Base-by-base conservation (phyloP, 345 rosid genomes). In the Gossypium raimondii region DNA sequence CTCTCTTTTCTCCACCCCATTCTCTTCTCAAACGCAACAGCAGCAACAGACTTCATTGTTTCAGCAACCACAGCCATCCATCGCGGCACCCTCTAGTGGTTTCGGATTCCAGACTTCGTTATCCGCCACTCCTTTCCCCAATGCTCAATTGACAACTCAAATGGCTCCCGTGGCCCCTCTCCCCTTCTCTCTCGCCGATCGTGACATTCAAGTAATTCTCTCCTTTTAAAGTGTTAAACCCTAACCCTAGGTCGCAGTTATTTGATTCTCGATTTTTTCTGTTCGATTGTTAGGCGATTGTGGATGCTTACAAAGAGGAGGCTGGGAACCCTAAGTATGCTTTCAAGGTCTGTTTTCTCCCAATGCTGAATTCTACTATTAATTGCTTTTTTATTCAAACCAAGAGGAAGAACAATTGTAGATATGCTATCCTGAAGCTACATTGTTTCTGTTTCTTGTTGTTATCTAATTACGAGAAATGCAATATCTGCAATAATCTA, bases 161-260 rank as follows among this genome's bases (percentile, higher is more conserved):
- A 93, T 95, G 99, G 96, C 97, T 60, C 97, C 97, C 11, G 91
- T 93, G 11, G 89, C 98, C 70, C 98, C 99, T 2, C 91, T 95
- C 45, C 89, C 96, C 48, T 89, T 86, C 84, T 93, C 98, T 75
- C 94, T 93, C 70, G 94, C 93, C 50, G 97, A 95, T 83, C 98
- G 97, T 2, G 99, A 95, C 72, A 77, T 95, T 78, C 96, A 93
- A 83, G 99, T 93, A 43, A 8, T 55, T 62, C 38, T 45, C 11
- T 62, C 18, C 17, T 8, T 34, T 45, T 17, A 45, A 41, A 27
- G 11, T 25, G 58, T 62, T 1, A 20, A 76, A 44, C 22, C 52
- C 67, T 44, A 59, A 73, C 58, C 77, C 64, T 75, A 73, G 17
- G 13, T 70, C 16, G 61, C 41, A 62, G 3, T 75, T 29, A 11